phyloP scores from a whole-genome alignment of 1,284 basidiomycete genomes.

The Ceratobasidium sp. region DNA sequence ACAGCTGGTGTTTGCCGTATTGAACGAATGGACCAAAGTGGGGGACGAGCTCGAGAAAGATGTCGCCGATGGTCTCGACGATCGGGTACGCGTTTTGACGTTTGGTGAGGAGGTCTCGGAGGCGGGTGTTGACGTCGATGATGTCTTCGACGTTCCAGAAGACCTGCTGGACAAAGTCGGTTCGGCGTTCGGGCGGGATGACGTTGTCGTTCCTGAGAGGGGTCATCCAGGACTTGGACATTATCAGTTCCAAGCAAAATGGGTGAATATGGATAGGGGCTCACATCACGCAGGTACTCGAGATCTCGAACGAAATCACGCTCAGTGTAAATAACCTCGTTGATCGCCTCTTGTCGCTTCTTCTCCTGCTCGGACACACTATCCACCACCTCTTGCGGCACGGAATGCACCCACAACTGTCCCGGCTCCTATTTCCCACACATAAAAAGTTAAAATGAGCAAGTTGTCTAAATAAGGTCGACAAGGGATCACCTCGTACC shows the following conservation, averaged over 20 bases:
- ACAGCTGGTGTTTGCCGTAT: slow-evolving; percentile 96
- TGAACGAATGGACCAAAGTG: slow-evolving; percentile 93
- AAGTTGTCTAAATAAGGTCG: slow-evolving; percentile 52
- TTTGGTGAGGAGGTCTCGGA: slow-evolving; percentile 93
- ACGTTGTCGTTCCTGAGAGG: slow-evolving; percentile 80
- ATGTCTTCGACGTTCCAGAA: slow-evolving; percentile 99
- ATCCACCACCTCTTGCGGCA: slow-evolving; percentile 93
- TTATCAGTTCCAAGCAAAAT: too few species aligned
- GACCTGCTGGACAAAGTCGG: slow-evolving; percentile 92
- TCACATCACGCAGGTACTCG: slow-evolving; percentile 95
- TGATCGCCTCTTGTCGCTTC: slow-evolving; percentile 98
- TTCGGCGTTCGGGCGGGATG: slow-evolving; percentile 81
- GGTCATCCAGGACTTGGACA: slow-evolving; percentile 95
- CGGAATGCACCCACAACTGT: too few species aligned
- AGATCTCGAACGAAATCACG: slow-evolving; percentile 97
- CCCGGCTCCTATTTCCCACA: too few species aligned
- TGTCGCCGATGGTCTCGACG: slow-evolving; percentile 92
- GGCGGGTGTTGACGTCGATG: slow-evolving; percentile 87
- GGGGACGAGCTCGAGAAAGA: slow-evolving; percentile 89
- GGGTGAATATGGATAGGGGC: slow-evolving; percentile 54
- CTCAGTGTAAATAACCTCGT: slow-evolving; percentile 99
- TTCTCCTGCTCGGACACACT: slow-evolving; percentile 94
- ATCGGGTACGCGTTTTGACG: slow-evolving; percentile 95
- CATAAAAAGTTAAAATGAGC: slow-evolving; percentile 15
- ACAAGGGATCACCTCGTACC: slow-evolving; percentile 61